Conservation (phyloP, 495 filamentous ascomycete genomes). For the Aspergillus haitiensis region DNA sequence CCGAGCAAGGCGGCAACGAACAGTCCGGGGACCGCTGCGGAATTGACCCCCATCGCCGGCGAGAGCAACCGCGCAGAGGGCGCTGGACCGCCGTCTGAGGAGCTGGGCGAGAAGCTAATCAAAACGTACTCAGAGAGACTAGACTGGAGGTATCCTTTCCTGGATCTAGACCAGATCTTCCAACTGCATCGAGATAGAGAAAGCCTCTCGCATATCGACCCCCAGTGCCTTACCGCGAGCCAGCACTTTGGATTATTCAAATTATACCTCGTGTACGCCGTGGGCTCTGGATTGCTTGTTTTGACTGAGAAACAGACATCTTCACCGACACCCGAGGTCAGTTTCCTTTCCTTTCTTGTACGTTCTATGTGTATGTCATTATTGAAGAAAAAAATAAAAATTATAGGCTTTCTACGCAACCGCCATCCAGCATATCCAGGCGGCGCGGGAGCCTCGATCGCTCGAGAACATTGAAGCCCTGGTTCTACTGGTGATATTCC, state of each 20-base stretch:
- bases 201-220: background rate
- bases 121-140: constrained; percentile 47
- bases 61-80: constrained; percentile 48
- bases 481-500: constrained; percentile 53
- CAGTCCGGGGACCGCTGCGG: background rate
- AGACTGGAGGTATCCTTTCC: constrained; percentile 52
- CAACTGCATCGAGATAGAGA: constrained; percentile 44
- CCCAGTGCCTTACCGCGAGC: constrained; percentile 33
- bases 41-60: too few relatives aligned
- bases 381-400: too few relatives aligned
- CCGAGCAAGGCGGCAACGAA: background rate
- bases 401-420: constrained; percentile 46
- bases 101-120: constrained; percentile 46
- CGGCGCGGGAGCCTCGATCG: constrained; percentile 50
- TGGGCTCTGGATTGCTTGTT: constrained; percentile 46
- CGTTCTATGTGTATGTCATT: too few relatives aligned
- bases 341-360: too few relatives aligned
- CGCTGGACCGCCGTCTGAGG: constrained; percentile 51
- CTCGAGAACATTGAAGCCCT: constrained; percentile 58
- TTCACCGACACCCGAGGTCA: background rate
- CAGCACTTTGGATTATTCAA: constrained; percentile 51
- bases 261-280: constrained; percentile 53
- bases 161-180: constrained; percentile 46
- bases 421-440: constrained; percentile 50
- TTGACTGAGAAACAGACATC: constrained; percentile 40